Percentiles rank a stretch among this genome's conserved stretches.
Conservation (phyloP, 495 filamentous ascomycete species). For the Physcia stellaris region DNA sequence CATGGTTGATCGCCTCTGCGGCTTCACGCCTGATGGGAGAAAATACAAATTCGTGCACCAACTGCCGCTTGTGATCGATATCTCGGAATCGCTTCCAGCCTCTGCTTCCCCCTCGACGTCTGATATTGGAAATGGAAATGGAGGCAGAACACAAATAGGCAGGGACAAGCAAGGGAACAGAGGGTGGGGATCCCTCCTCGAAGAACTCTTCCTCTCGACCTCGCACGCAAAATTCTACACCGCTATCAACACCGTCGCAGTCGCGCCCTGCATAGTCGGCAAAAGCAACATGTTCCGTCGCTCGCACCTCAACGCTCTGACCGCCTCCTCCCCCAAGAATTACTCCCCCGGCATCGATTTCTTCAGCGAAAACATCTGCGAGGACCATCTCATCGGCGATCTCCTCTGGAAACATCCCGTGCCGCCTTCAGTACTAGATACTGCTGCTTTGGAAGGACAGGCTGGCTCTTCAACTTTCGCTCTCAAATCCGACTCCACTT, state of each 20-base stretch:
- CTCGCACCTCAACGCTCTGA: slow-evolving; percentile 74
- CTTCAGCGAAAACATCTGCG: slow-evolving; percentile 93
- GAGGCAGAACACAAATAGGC: background rate
- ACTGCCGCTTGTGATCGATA: slow-evolving; percentile 73
- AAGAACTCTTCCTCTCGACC: slow-evolving; percentile 88
- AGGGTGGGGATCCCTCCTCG: slow-evolving; percentile 63
- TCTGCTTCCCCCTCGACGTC: slow-evolving; percentile 11
- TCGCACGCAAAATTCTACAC: slow-evolving; percentile 97
- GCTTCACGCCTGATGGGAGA: slow-evolving; percentile 35
- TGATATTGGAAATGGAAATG: too few relatives aligned
- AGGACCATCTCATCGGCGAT: slow-evolving; percentile 93
- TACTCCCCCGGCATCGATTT: slow-evolving; percentile 65
- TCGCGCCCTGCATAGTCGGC: slow-evolving; percentile 89
- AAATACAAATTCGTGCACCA: slow-evolving; percentile 95
- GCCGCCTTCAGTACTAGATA: slow-evolving; percentile 12
- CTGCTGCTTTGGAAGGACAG: slow-evolving; percentile 26
- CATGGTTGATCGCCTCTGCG: slow-evolving; percentile 78
- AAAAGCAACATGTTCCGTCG: slow-evolving; percentile 98
- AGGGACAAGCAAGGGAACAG: background rate
- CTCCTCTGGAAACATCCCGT: slow-evolving; percentile 61
- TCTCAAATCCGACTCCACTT: background rate
- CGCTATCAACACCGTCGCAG: slow-evolving; percentile 82
- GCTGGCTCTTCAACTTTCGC: slow-evolving; percentile 11
- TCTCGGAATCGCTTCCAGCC: slow-evolving; percentile 26
- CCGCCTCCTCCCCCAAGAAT: slow-evolving; percentile 34